Evolutionary conservation across 2,329 filamentous ascomycete species (phyloP).

Genomic region (Hypoxylon sp.): DNA sequence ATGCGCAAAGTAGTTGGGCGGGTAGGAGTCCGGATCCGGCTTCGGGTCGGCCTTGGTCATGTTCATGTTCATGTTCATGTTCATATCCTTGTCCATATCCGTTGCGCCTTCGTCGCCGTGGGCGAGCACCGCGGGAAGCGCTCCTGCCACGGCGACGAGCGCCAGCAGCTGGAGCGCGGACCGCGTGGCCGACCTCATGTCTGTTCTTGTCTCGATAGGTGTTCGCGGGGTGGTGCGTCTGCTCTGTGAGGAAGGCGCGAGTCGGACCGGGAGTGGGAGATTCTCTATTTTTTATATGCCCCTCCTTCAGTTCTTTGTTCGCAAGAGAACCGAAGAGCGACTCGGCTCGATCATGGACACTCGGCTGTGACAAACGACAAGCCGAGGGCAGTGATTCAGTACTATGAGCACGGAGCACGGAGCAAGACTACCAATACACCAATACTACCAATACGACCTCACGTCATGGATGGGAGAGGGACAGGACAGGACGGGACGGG

Average conservation of each 20-base stretch:
- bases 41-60: constrained; percentile 43
- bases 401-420: too few species aligned
- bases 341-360: constrained; percentile 1
- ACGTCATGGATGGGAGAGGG: constrained; percentile 7
- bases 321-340: background rate
- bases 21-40: constrained; percentile 42
- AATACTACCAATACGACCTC: constrained; percentile 18
- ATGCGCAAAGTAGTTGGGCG: constrained; percentile 52
- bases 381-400: constrained; percentile 10
- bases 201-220: constrained; percentile 1
- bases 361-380: constrained; percentile 19
- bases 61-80: constrained; percentile 46
- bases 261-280: constrained; percentile 59
- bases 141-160: constrained; percentile 42
- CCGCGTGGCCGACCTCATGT: constrained; percentile 38
- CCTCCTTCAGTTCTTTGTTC: constrained; percentile 4
- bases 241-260: constrained; percentile 50
- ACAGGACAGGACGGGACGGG: background rate
- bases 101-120: constrained; percentile 45
- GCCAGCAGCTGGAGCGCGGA: constrained; percentile 40
- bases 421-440: too few species aligned
- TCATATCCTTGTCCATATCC: constrained; percentile 45
- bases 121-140: constrained; percentile 45
- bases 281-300: constrained; percentile 25
- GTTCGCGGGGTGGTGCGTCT: constrained; percentile 8